A percentile compares a stretch with the other conserved stretches of the same genome.
Evolutionary conservation across 331 rosid species (phyloP).

Genomic region (Rosa hybrid): DNA sequence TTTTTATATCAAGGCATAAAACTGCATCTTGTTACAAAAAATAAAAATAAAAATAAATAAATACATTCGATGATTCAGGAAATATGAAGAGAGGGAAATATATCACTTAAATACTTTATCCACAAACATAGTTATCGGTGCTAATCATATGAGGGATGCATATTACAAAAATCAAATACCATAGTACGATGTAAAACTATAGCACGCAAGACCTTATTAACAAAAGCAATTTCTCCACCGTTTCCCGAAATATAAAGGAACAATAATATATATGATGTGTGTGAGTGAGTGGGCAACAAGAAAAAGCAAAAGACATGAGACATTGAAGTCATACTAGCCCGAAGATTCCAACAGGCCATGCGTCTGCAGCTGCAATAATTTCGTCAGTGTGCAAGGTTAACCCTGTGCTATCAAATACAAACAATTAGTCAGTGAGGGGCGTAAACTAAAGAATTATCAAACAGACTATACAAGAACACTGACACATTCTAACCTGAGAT

Average conservation of each 20-base stretch:
- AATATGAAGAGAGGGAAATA: not conserved
- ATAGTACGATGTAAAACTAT: not conserved
- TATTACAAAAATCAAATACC: not conserved
- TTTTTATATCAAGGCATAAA: not conserved
- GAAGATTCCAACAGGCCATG: conserved; percentile 94
- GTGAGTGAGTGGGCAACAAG: not conserved
- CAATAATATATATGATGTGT: not conserved
- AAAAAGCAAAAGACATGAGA: conserved; percentile 24
- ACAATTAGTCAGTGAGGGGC: not conserved
- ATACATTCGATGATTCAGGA: not conserved
- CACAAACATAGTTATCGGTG: not conserved
- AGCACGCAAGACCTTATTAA: not conserved
- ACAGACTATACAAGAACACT: not conserved
- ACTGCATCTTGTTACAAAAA: not conserved
- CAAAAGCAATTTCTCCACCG: not conserved
- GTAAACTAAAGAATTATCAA: not conserved
- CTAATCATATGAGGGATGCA: not conserved
- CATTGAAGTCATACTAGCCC: conserved; percentile 74
- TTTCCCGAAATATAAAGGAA: not conserved
- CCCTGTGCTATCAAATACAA: conserved; percentile 44
- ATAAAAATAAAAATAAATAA: no score
- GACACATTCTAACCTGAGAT: conserved; percentile 64
- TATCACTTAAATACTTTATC: not conserved
- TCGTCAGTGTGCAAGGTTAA: conserved; percentile 77
- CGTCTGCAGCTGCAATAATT: conserved; percentile 74